Percentiles rank a stretch among this genome's conserved stretches.
These are phyloP conservation scores for Schizosaccharomyces cryophilus DNA, from an alignment of 805 yeast species.

Conservation along the genomic window DNA sequence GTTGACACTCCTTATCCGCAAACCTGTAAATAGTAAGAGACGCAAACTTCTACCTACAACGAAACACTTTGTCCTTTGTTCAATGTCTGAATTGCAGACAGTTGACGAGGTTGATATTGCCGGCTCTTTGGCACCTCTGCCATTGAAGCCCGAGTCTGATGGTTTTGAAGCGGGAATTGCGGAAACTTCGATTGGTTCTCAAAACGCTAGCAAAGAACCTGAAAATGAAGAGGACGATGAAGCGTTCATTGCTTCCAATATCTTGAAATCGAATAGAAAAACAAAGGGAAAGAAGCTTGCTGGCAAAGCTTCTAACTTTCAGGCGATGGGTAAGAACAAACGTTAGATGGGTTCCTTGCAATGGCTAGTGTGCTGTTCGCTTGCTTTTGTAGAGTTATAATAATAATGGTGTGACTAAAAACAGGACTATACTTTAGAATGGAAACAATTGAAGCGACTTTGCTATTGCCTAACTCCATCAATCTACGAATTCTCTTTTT, in stretches of 20 bases:
- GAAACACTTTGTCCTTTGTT: too few relatives aligned
- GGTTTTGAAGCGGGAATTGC: too few relatives aligned
- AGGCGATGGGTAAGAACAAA: constrained; percentile 16
- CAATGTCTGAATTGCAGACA: neutral
- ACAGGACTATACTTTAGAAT: neutral
- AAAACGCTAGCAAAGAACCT: constrained; percentile 11
- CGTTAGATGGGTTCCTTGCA: neutral
- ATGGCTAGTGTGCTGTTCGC: too few relatives aligned
- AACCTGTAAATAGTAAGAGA: too few relatives aligned
- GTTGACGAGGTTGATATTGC: neutral
- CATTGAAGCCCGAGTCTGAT: neutral
- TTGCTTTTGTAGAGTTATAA: too few relatives aligned
- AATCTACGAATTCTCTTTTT: too few relatives aligned
- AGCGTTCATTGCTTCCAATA: constrained; percentile 9
- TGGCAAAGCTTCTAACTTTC: constrained; percentile 26
- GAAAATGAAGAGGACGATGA: constrained; percentile 26
- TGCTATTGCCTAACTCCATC: neutral
- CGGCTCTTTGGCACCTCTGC: neutral
- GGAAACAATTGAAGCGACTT: neutral
- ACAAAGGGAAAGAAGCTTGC: constrained; percentile 14
- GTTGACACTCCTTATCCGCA: too few relatives aligned
- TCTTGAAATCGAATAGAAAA: neutral
- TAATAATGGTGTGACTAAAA: neutral
- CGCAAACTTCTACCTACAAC: too few relatives aligned
- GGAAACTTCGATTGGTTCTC: too few relatives aligned